A percentile compares a stretch with the other conserved stretches of the same genome.
Conservation (phyloP, 306 rosid species). For the Prunus davidiana region DNA sequence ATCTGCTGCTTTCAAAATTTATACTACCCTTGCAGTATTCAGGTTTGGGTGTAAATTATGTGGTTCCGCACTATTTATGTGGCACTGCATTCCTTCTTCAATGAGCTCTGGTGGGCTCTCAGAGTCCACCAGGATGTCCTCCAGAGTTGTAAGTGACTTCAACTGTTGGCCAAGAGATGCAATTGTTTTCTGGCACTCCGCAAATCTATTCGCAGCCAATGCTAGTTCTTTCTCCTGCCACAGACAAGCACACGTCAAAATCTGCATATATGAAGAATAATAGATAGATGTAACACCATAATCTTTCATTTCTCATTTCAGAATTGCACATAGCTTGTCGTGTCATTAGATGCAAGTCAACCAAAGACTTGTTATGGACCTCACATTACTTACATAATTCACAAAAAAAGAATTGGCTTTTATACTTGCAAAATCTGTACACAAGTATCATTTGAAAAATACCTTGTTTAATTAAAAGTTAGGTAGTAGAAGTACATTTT, state of each 20-base stretch:
- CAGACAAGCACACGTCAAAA: constrained; percentile 19
- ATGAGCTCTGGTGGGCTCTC: constrained; percentile 29
- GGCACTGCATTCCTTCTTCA: constrained; percentile 22
- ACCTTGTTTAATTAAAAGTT: neutral
- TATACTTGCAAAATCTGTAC: neutral
- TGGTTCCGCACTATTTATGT: neutral
- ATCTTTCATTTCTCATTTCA: neutral
- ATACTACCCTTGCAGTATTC: constrained; percentile 25
- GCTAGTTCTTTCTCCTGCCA: constrained; percentile 71
- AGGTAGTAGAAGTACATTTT: neutral
- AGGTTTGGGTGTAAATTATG: constrained; percentile 1
- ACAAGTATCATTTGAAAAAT: neutral
- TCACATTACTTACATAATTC: neutral
- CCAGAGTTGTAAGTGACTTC: constrained; percentile 63
- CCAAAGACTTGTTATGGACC: neutral
- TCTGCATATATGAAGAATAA: neutral
- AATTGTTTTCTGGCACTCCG: constrained; percentile 80
- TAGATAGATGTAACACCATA: neutral
- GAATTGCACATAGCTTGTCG: neutral
- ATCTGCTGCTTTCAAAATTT: neutral
- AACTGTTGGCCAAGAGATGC: constrained; percentile 73
- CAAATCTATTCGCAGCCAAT: constrained; percentile 58
- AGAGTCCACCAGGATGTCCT: constrained; percentile 58
- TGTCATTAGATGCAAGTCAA: neutral
- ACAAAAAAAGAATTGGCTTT: neutral